These are phyloP conservation scores for Xylaria cubensis DNA, from an alignment of 495 filamentous ascomycete species.

Conservation along the genomic window DNA sequence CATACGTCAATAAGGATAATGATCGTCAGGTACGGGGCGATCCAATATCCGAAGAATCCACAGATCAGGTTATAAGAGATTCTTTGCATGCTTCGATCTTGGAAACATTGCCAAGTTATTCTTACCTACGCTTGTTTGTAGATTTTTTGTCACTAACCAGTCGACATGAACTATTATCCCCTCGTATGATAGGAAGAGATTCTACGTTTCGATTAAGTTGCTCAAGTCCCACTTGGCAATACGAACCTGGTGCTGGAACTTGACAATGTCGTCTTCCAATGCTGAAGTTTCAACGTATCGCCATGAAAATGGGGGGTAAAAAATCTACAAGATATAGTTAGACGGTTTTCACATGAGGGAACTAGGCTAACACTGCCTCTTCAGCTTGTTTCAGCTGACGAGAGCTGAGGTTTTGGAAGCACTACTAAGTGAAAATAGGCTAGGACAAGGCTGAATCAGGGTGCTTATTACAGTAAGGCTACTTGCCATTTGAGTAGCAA, in stretches of 20 bases:
- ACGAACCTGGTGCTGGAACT: not conserved
- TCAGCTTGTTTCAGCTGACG: not conserved
- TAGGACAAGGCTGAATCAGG: constrained; percentile 4
- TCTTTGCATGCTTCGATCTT: constrained; percentile 2
- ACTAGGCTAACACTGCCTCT: not conserved
- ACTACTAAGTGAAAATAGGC: not conserved
- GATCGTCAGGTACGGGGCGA: constrained; percentile 27
- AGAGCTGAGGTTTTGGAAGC: not conserved
- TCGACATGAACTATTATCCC: not conserved
- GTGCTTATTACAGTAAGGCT: not conserved
- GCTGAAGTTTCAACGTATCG: not conserved
- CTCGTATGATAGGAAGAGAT: not conserved
- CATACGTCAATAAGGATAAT: not conserved
- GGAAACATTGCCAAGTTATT: not conserved
- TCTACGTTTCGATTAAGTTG: not conserved
- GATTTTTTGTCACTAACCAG: not conserved
- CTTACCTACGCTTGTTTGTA: not conserved
- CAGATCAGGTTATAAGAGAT: constrained; percentile 6
- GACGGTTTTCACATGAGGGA: not conserved
- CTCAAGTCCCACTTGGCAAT: not conserved
- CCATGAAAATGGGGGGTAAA: not conserved
- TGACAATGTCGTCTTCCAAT: not conserved
- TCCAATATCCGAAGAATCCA: constrained; percentile 1
- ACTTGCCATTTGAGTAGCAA: not conserved
- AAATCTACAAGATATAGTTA: not conserved